These are phyloP conservation scores for Singerocomus inundabilis DNA, from an alignment of 1,284 basidiomycete genomes.

Conservation along the genomic window DNA sequence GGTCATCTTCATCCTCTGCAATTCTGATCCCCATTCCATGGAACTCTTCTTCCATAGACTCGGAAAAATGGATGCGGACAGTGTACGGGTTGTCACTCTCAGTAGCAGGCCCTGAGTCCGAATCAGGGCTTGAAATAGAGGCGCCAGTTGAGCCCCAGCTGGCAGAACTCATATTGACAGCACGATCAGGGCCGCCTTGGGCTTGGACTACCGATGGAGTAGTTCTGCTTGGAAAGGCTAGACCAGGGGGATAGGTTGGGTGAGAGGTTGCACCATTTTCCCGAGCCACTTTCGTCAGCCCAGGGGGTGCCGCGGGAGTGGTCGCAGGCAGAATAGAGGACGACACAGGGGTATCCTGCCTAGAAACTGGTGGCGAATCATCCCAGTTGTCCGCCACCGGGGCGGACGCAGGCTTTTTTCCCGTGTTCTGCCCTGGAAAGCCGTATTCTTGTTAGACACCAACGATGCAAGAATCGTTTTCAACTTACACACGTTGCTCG, in stretches of 20 bases:
- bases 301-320: constrained; percentile 5
- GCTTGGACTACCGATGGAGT: background rate
- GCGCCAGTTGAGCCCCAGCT: constrained; percentile 27
- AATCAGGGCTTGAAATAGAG: constrained; percentile 28
- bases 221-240: constrained; percentile 4
- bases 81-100: constrained; percentile 29
- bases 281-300: constrained; percentile 15
- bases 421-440: constrained; percentile 18
- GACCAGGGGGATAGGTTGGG: constrained; percentile 10
- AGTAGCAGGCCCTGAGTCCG: constrained; percentile 26
- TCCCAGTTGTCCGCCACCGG: constrained; percentile 22
- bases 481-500: constrained; percentile 30
- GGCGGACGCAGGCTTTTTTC: constrained; percentile 3
- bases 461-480: background rate
- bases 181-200: constrained; percentile 5
- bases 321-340: constrained; percentile 3
- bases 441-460: background rate
- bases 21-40: constrained; percentile 24
- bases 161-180: constrained; percentile 8
- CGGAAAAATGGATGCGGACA: constrained; percentile 24
- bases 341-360: constrained; percentile 18
- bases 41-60: constrained; percentile 31
- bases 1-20: constrained; percentile 9
- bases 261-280: constrained; percentile 1
- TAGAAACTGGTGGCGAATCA: constrained; percentile 18